Conservation (phyloP, 805 yeast species). For the Lachancea waltii region DNA sequence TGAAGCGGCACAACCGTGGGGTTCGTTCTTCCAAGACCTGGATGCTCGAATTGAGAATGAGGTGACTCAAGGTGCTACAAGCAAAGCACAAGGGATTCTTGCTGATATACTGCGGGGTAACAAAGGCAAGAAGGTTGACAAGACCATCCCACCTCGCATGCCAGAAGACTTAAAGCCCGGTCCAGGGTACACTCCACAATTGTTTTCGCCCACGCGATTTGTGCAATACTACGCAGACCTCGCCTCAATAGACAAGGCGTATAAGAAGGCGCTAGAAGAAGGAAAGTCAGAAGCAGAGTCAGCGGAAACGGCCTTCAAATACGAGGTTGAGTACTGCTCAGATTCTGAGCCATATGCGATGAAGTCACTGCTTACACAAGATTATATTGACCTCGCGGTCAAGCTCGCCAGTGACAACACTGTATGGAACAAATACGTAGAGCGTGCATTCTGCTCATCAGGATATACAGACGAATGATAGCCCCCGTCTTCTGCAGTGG, state of each 20-base stretch:
- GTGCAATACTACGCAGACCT: slow-evolving; percentile 72
- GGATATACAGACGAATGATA: too few species aligned
- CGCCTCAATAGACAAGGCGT: slow-evolving; percentile 37
- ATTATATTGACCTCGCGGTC: slow-evolving; percentile 56
- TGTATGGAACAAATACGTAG: slow-evolving; percentile 52
- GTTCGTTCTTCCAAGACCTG: slow-evolving; percentile 44
- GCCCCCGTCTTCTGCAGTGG: too few species aligned
- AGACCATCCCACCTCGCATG: slow-evolving; percentile 54
- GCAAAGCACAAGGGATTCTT: not conserved
- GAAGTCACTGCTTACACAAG: slow-evolving; percentile 50
- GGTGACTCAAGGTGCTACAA: slow-evolving; percentile 1
- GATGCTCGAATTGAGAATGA: slow-evolving; percentile 32
- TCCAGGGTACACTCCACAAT: slow-evolving; percentile 68
- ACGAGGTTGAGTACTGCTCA: slow-evolving; percentile 63
- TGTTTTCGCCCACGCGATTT: slow-evolving; percentile 66
- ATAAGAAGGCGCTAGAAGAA: slow-evolving; percentile 41
- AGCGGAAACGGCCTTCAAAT: slow-evolving; percentile 42
- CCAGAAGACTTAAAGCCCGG: slow-evolving; percentile 54
- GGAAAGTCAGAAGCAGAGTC: slow-evolving; percentile 57
- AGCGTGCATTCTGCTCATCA: slow-evolving; percentile 56
- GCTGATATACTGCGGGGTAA: slow-evolving; percentile 1
- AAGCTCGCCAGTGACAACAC: slow-evolving; percentile 43
- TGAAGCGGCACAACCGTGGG: slow-evolving; percentile 45
- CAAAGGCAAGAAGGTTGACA: slow-evolving; percentile 37
- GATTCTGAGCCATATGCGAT: slow-evolving; percentile 51